Percentiles rank a stretch among this genome's conserved stretches.
Evolutionary conservation across 192 early-diverging fungal species (phyloP).

Genomic region (Funneliformis geosporum): DNA sequence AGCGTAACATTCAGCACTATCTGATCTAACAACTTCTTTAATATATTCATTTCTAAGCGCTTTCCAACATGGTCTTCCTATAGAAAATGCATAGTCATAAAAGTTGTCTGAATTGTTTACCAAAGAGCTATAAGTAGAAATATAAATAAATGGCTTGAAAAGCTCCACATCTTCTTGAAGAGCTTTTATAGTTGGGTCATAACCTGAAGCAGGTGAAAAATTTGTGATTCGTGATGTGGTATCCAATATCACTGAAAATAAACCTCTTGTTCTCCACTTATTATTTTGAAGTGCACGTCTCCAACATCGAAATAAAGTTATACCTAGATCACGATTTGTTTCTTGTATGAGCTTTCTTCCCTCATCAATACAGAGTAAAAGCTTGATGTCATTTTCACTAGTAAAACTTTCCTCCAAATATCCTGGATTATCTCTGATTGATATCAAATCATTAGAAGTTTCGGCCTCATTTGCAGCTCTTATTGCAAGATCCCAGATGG

Average conservation of each 20-base stretch:
- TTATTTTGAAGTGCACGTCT: neutral
- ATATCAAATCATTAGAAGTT: no score
- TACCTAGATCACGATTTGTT: neutral
- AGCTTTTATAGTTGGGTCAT: neutral
- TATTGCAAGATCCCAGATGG: no score
- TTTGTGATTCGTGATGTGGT: neutral
- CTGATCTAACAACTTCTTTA: neutral
- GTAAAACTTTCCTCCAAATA: no score
- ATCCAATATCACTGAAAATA: neutral
- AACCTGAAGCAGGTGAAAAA: neutral
- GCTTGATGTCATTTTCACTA: neutral
- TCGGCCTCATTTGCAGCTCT: no score
- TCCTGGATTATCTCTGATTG: no score
- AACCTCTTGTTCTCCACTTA: neutral
- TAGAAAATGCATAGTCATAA: no score
- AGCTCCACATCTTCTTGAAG: neutral
- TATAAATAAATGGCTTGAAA: neutral
- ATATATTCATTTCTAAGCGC: neutral
- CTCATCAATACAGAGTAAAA: neutral
- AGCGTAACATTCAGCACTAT: no score
- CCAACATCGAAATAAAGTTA: neutral
- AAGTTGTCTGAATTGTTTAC: neutral
- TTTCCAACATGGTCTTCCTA: neutral
- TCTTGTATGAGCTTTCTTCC: neutral
- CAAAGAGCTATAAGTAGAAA: neutral